Base-by-base conservation (phyloP, 129 eudicot species). In the Chrysanthemum seticuspe region DNA sequence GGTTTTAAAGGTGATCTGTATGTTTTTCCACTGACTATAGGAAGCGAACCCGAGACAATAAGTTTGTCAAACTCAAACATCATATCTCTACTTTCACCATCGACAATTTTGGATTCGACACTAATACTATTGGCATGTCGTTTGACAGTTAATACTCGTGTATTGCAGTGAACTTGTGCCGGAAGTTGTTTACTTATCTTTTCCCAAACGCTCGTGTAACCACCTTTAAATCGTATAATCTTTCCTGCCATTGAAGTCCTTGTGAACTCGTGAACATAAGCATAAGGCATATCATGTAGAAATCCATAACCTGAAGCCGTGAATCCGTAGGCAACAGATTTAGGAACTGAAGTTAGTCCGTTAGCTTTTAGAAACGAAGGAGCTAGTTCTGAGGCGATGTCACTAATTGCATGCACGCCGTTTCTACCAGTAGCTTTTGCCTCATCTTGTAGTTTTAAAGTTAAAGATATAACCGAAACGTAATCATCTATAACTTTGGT, bases 191-290 rank as follows among this genome's bases (percentile, higher is more conserved):
- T 76, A 10, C 84, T 67, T 34, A 83, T 75, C 45, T 72, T 76
- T 6, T 68, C 72, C 87, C 87, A 83, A 76, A 83, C 70, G 5
- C 82, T 83, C 13, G 63, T 57, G 52, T 79, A 83, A 7, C 87
- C 87, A 2, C 87, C 84, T 79, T 40, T 76, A 16, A 83, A 83
- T 55, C 84, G 61, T 6, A 65, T 72, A 49, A 79, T 59, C 27
- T 83, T 83, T 76, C 87, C 87, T 0, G 87, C 87, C 87, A 83
- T 83, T 8, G 87, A 83, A 72, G 82, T 83, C 74, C 82, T 79
- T 4, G 74, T 80, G 50, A 83, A 83, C 40, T 83, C 87, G 27
- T 83, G 87, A 55, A 83, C 51, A 29, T 83, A 83, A 49, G 84
- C 87, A 48, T 79, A 79, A n/a, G 87, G 84, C 87, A 83, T 83